Conservation (phyloP, 2,329 filamentous ascomycete species). For the Claviceps sp. region DNA sequence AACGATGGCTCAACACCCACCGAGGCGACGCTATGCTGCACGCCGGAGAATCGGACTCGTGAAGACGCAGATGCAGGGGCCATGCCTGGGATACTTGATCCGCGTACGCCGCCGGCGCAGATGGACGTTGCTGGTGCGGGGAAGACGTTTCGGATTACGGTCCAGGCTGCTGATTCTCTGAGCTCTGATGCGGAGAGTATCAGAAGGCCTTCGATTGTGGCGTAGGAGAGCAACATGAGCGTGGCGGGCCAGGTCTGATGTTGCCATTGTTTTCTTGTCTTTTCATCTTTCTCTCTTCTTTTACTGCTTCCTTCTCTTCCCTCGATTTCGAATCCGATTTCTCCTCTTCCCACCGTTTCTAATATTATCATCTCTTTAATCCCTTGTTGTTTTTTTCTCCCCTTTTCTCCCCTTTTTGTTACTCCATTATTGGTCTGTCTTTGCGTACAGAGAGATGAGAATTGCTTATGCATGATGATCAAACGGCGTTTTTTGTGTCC, state of each 20-base stretch:
- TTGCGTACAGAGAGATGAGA: neutral
- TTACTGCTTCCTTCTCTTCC: neutral
- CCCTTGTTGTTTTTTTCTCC: neutral
- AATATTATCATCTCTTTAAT: neutral
- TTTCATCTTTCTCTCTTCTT: neutral
- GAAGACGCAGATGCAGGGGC: neutral
- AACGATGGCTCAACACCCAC: neutral
- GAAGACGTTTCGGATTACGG: conserved; percentile 13
- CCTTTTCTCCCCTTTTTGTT: too few species aligned
- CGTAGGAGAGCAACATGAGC: neutral
- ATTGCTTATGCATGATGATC: neutral
- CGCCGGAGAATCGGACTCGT: neutral
- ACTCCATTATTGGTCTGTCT: neutral
- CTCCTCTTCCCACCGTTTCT: neutral
- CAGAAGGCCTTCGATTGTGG: conserved; percentile 13
- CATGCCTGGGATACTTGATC: neutral
- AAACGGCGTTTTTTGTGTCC: too few species aligned
- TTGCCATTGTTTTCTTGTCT: neutral
- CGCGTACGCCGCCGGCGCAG: conserved; percentile 18
- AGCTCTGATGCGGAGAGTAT: conserved; percentile 5
- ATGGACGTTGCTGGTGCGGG: conserved; percentile 11
- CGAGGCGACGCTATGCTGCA: neutral
- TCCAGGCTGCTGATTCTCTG: conserved; percentile 8
- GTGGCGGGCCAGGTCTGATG: neutral
- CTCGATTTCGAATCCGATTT: neutral